Evolutionary conservation across 164 flowering plant genomes (phyloP), one percentile per base, ranked within the genome.

Genomic region (Kingdonia uniflora): DNA sequence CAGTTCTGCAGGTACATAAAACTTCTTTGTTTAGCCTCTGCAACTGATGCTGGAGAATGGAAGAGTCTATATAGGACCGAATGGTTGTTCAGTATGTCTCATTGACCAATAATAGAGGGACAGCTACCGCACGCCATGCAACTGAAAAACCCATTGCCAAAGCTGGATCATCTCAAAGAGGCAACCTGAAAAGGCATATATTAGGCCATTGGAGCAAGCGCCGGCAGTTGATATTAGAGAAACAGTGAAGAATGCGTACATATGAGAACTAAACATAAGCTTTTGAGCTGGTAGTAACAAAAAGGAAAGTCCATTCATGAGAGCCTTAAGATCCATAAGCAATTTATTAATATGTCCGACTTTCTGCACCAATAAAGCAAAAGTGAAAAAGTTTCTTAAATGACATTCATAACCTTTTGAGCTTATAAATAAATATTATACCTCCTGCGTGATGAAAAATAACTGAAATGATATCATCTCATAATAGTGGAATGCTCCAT

Each of bases 101-200:
- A n/a, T n/a, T n/a, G n/a, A n/a, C n/a, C n/a, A n/a, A n/a, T n/a
- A n/a, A n/a, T n/a, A n/a, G n/a, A n/a, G n/a, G n/a, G n/a, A n/a
- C n/a, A n/a, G n/a, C n/a, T n/a, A n/a, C n/a, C n/a, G n/a, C n/a
- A n/a, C n/a, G n/a, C n/a, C 95, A 76, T 57, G 99, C 79, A 52
- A 92, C 95, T 16, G 99, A 82, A 61, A 92, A 92, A 23, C 95
- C 97, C 99, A 92, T 92, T n/a, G 96, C 95, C 63, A 92, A 74
- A 68, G 97, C 95, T 73, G 97, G 35, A 29, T 29, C 35, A 29
- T 29, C 35, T 29, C 6, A 29, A 29, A 29, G 35, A 29, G 51
- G 35, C 17, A 49, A 24, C 51, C 51, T 49, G 17, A 23, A 49
- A 6, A 1, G 51, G 33, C 8, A 49, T 49, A 5, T 42, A 1